Evolutionary conservation across 331 rosid species (phyloP), one percentile per base, ranked within the genome.

Genomic region (Quercus tomentella): DNA sequence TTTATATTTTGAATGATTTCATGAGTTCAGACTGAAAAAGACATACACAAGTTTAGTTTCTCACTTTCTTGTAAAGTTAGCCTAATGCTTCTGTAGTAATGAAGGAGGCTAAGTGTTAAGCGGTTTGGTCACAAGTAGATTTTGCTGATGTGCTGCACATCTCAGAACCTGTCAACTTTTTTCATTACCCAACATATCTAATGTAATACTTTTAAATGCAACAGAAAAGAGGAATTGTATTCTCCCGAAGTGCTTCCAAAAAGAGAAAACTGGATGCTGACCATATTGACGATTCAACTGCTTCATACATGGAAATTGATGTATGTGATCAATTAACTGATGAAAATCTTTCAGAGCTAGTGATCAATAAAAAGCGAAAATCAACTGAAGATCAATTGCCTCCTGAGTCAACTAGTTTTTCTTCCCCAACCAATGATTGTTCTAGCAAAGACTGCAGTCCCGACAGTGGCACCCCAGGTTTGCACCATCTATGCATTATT

Each of bases 201-300:
- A 30, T 75, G 65, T 21, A 23, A 20, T 74, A 70, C 79, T 74
- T 85, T 68, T 74, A 25, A 15, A 76, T 72, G 56, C 30, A 70
- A 72, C 92, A 95, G 98, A 83, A 79, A 23, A 83, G 82, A 83
- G 94, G 97, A 60, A 84, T 95, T 85, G 82, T 82, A 20, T 80
- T 76, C 85, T 68, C 82, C 15, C 78, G 82, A 73, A 30, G 72
- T 78, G 76, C 58, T 43, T 69, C 93, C 67, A 91, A 88, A 89
- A 92, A 90, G 80, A 89, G 89, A 88, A 84, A 87, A 80, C 87
- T 81, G 41, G 85, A 78, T 79, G 43, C 73, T 55, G 80, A 70
- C 41, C 70, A 70, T 51, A 74, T 26, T 10, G 63, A 30, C 17
- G 82, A 72, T 83, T 77, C 84, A 7, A 51, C 83, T 74, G 65